Conservation (phyloP, 2,329 filamentous ascomycete species). For the Alternaria sp. region DNA sequence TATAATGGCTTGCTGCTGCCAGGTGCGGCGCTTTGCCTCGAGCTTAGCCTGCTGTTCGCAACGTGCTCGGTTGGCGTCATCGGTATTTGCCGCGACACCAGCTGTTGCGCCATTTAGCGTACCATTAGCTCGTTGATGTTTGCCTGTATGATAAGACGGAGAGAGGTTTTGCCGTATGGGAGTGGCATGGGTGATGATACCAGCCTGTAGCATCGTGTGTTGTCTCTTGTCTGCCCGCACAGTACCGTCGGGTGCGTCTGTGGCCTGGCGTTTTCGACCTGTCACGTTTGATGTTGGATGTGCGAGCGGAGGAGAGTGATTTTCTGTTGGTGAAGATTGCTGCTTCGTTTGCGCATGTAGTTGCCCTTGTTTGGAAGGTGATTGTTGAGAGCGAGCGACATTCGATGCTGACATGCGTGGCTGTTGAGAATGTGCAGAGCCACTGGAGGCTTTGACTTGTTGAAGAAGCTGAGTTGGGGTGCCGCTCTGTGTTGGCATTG, state of each 20-base stretch:
- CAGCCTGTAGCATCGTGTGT: not conserved
- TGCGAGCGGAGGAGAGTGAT: not conserved
- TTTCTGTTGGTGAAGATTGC: not conserved
- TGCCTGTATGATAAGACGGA: not conserved
- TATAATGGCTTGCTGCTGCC: not conserved
- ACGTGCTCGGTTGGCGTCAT: not conserved
- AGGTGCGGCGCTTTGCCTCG: not conserved
- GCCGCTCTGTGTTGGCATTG: not conserved
- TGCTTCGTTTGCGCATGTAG: not conserved
- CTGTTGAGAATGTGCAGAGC: not conserved
- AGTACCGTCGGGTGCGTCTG: not conserved
- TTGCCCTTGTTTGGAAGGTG: not conserved
- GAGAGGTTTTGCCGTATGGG: not conserved
- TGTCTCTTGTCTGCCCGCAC: not conserved
- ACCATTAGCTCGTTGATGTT: not conserved
- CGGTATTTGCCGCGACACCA: not conserved
- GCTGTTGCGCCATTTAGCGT: not conserved
- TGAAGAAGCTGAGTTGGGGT: not conserved
- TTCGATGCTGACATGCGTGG: not conserved
- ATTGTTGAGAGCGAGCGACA: not conserved
- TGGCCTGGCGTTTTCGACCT: not conserved
- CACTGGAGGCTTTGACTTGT: not conserved
- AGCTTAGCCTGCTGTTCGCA: not conserved
- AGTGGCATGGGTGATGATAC: not conserved
- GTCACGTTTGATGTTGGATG: not conserved